Evolutionary conservation across 2,329 filamentous ascomycete genomes (phyloP).

Genomic region (Arachnomyces sp.): DNA sequence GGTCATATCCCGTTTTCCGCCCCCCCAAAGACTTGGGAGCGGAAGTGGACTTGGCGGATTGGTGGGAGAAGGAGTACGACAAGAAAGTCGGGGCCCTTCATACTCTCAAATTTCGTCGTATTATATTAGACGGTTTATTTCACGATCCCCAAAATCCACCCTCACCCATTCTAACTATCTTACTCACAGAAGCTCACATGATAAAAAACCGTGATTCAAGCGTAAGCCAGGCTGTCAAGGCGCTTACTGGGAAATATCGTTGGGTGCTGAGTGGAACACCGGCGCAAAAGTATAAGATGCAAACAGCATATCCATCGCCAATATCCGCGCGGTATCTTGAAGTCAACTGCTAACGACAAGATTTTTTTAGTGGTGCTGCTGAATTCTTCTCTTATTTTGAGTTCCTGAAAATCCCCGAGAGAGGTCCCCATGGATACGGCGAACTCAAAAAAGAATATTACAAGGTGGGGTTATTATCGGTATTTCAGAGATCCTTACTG

Average conservation of each 20-base stretch:
- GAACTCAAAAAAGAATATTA: slow-evolving; percentile 21
- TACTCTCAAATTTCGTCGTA: slow-evolving; percentile 27
- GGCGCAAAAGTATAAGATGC: slow-evolving; percentile 26
- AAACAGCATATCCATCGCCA: slow-evolving; percentile 1
- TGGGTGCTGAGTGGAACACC: slow-evolving; percentile 35
- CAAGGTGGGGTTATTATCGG: slow-evolving; percentile 11
- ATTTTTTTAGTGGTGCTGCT: slow-evolving; percentile 18
- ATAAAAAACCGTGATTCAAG: slow-evolving; percentile 30
- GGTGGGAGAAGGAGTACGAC: slow-evolving; percentile 19
- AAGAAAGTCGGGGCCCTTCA: slow-evolving; percentile 26
- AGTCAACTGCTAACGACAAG: slow-evolving; percentile 1
- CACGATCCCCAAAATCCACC: slow-evolving; percentile 7
- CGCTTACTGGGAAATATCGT: slow-evolving; percentile 26
- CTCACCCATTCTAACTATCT: not conserved
- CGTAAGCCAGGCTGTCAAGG: slow-evolving; percentile 29
- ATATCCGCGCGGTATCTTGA: not conserved
- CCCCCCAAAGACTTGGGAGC: slow-evolving; percentile 11
- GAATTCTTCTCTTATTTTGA: slow-evolving; percentile 33
- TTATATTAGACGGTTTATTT: slow-evolving; percentile 31
- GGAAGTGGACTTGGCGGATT: slow-evolving; percentile 15
- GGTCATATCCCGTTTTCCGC: slow-evolving; percentile 23
- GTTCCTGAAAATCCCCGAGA: slow-evolving; percentile 27
- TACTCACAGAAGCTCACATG: slow-evolving; percentile 21
- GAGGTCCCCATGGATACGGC: slow-evolving; percentile 12
- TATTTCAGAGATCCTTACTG: not conserved